Conservation (phyloP, 2,329 filamentous ascomycete species). For the Fusarium begoniae region DNA sequence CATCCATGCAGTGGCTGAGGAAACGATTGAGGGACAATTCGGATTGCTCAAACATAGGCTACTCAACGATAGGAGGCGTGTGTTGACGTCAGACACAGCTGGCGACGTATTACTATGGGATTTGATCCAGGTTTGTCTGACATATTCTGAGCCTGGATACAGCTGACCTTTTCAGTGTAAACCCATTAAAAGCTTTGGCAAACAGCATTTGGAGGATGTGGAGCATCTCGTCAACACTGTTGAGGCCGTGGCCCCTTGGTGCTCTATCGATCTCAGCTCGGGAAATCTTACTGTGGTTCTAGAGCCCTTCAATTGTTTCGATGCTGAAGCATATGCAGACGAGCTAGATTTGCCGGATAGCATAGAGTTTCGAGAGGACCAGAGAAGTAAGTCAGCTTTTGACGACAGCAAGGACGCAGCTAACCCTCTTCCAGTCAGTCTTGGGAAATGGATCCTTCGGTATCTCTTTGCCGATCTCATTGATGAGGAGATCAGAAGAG, state of each 20-base stretch:
- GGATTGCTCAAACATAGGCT: conserved; percentile 93
- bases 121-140: conserved; percentile 75
- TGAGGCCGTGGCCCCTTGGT: conserved; percentile 95
- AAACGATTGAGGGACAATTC: conserved; percentile 93
- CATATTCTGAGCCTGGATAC: too few relatives aligned
- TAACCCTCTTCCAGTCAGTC: conserved; percentile 73
- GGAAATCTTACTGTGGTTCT: conserved; percentile 90
- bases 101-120: conserved; percentile 97
- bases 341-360: conserved; percentile 78
- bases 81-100: conserved; percentile 91
- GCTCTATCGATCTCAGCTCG: conserved; percentile 91
- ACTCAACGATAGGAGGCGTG: conserved; percentile 88
- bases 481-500: conserved; percentile 87
- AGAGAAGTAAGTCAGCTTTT: conserved; percentile 74
- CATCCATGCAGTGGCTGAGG: conserved; percentile 73
- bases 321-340: conserved; percentile 96
- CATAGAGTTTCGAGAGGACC: conserved; percentile 89
- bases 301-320: conserved; percentile 95
- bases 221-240: conserved; percentile 85
- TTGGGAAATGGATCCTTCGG: conserved; percentile 94
- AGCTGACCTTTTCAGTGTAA: conserved; percentile 68
- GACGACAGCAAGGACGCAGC: not conserved
- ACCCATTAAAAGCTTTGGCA: conserved; percentile 91
- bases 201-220: conserved; percentile 92
- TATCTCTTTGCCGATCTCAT: conserved; percentile 91